Conservation (phyloP, 441 rosid species). For the Jatropha podagrica region DNA sequence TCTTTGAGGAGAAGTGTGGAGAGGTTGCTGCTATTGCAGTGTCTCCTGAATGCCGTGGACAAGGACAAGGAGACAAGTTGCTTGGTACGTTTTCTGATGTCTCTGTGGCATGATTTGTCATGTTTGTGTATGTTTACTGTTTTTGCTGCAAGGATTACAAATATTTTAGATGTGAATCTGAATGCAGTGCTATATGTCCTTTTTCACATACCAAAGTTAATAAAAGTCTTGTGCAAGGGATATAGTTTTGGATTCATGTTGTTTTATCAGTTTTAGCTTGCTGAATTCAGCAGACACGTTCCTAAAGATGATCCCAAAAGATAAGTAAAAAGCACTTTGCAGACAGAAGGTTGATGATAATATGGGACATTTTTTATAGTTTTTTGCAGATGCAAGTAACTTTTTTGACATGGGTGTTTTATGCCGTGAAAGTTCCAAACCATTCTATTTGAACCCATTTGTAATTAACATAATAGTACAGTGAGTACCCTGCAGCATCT, state of each 20-base stretch:
- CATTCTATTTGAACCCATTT: neutral
- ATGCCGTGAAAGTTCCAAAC: neutral
- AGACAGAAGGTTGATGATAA: neutral
- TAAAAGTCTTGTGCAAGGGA: neutral
- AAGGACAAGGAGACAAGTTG: constrained; percentile 94
- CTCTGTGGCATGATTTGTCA: neutral
- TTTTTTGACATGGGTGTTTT: neutral
- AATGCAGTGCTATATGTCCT: neutral
- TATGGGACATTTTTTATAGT: too few species aligned
- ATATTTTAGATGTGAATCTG: neutral
- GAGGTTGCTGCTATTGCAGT: constrained; percentile 94
- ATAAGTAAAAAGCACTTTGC: neutral
- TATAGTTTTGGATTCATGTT: neutral
- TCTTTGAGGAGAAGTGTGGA: constrained; percentile 73
- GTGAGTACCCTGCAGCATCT: neutral
- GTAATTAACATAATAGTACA: neutral
- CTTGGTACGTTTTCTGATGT: constrained; percentile 52
- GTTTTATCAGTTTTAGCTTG: neutral
- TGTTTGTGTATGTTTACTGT: neutral
- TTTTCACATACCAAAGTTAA: neutral
- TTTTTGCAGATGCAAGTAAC: neutral
- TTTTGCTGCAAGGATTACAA: neutral
- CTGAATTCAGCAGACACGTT: neutral
- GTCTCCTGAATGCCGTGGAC: constrained; percentile 89
- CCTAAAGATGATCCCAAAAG: neutral